Evolutionary conservation across 2,329 filamentous ascomycete genomes (phyloP).

Genomic region (Tolypocladium sp.): DNA sequence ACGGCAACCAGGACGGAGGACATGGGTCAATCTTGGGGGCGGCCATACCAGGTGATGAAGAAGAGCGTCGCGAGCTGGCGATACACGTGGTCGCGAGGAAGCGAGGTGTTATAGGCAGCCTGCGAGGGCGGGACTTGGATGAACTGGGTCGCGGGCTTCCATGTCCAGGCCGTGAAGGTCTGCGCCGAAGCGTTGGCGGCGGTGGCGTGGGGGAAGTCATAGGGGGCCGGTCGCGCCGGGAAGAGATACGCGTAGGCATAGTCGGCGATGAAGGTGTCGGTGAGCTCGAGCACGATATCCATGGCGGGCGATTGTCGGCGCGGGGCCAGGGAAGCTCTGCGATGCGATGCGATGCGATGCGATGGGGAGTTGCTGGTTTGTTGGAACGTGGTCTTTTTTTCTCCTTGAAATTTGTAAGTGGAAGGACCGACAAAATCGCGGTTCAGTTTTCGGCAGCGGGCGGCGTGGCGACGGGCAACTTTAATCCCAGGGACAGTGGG

Average conservation of each 20-base stretch:
- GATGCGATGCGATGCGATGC: not conserved
- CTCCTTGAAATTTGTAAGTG: not conserved
- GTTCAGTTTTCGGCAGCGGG: not conserved
- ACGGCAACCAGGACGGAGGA: not conserved
- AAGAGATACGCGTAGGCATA: constrained; percentile 63
- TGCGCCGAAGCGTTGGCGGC: constrained; percentile 46
- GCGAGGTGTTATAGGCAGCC: constrained; percentile 71
- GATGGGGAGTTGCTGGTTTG: not conserved
- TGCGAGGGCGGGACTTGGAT: constrained; percentile 61
- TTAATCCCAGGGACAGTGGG: not conserved
- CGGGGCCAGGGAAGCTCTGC: not conserved
- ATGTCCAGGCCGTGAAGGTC: constrained; percentile 54
- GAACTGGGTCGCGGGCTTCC: constrained; percentile 63
- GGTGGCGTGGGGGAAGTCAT: constrained; percentile 39
- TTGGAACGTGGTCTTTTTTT: not conserved
- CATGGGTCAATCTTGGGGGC: not conserved
- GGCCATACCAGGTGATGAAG: constrained; percentile 69
- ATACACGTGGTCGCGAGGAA: constrained; percentile 66
- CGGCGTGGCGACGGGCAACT: not conserved
- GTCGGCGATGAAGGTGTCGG: constrained; percentile 77
- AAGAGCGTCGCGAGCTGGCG: constrained; percentile 71
- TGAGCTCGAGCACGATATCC: constrained; percentile 84
- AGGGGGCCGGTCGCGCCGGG: constrained; percentile 48
- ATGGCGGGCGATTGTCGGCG: constrained; percentile 39
- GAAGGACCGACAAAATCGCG: not conserved